Conservation (phyloP, 345 rosid species). For the Carallia brachiata region DNA sequence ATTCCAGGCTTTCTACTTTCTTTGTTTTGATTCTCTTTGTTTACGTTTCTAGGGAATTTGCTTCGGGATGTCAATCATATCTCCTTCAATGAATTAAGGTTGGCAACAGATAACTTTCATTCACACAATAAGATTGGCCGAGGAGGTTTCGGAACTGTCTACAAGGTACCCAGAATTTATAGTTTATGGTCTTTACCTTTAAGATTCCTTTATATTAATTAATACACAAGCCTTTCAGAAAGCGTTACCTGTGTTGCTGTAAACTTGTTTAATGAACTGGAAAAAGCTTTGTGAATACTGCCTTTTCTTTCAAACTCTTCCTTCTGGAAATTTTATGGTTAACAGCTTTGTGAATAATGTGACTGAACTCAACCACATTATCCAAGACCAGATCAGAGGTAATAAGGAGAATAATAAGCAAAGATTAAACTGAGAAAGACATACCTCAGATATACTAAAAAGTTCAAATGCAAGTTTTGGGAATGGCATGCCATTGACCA, state of each 20-base stretch:
- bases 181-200: too few relatives aligned
- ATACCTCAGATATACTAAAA: too few relatives aligned
- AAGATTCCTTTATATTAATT: neutral
- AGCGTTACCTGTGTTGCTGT: neutral
- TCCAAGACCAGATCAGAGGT: too few relatives aligned
- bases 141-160: conserved; percentile 65
- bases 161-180: conserved; percentile 40
- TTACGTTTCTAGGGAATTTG: conserved; percentile 26
- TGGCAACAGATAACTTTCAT: conserved; percentile 49
- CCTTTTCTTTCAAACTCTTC: neutral
- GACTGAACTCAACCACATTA: too few relatives aligned
- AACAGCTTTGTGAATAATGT: neutral
- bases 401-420: too few relatives aligned
- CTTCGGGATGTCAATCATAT: conserved; percentile 38
- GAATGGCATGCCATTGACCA: too few relatives aligned
- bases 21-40: conserved; percentile 2
- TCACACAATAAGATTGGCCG: conserved; percentile 43
- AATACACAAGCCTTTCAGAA: neutral
- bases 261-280: neutral
- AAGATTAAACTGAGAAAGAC: too few relatives aligned
- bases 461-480: too few relatives aligned
- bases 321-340: neutral
- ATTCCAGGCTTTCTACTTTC: neutral
- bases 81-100: conserved; percentile 38
- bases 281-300: neutral